A percentile compares a stretch with the other conserved stretches of the same genome.
phyloP scores from a whole-genome alignment of 257 asterid species.

The Fraxinus excelsior region DNA sequence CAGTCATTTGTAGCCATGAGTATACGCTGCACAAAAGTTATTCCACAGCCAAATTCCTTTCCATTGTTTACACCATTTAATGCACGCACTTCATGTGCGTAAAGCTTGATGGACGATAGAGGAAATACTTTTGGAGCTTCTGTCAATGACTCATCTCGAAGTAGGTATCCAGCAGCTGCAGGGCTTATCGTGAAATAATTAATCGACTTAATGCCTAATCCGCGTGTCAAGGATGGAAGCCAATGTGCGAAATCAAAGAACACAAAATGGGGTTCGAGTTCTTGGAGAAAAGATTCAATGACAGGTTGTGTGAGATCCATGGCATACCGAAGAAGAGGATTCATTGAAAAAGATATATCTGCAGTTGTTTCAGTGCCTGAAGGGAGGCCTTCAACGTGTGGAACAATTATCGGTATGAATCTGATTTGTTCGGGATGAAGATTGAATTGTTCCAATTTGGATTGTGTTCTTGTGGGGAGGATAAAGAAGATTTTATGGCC shows the following conservation, averaged over 20 bases:
- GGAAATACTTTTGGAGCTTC: slow-evolving; percentile 36
- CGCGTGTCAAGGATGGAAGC: slow-evolving; percentile 47
- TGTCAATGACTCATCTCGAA: slow-evolving; percentile 9
- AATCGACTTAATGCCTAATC: slow-evolving; percentile 43
- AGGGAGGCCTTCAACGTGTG: slow-evolving; percentile 57
- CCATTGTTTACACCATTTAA: not conserved
- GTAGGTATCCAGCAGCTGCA: slow-evolving; percentile 33
- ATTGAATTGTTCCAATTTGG: slow-evolving; percentile 32
- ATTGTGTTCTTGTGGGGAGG: slow-evolving; percentile 32
- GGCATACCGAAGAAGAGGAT: slow-evolving; percentile 38
- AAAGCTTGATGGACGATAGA: slow-evolving; percentile 14
- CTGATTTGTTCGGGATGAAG: slow-evolving; percentile 39
- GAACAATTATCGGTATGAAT: slow-evolving; percentile 43
- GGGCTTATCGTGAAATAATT: slow-evolving; percentile 37
- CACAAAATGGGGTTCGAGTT: slow-evolving; percentile 41
- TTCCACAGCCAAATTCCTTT: slow-evolving; percentile 2
- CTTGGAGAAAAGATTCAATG: slow-evolving; percentile 27
- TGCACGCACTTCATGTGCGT: slow-evolving; percentile 18
- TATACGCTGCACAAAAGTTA: not conserved
- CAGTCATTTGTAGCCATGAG: not conserved
- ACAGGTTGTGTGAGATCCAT: slow-evolving; percentile 46
- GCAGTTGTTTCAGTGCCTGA: slow-evolving; percentile 47
- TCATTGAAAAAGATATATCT: slow-evolving; percentile 33
- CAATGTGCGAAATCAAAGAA: slow-evolving; percentile 53
- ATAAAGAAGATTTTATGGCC: slow-evolving; percentile 50